A percentile compares a stretch with the other conserved stretches of the same genome.
phyloP scores from a whole-genome alignment of 2,329 filamentous ascomycete genomes.

The Fusarium siculi region DNA sequence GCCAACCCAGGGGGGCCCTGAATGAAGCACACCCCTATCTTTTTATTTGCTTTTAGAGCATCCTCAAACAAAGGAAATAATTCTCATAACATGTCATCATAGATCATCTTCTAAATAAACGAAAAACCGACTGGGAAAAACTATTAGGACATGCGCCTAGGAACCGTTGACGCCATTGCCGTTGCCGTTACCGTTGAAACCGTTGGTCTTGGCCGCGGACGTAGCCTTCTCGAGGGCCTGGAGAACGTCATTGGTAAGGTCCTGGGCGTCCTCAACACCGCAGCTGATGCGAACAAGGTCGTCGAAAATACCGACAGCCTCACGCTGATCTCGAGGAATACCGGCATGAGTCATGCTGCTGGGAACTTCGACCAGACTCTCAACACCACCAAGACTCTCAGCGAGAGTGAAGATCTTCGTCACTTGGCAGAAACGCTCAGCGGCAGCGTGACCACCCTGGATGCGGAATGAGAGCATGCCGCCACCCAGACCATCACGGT shows the following conservation, averaged over 20 bases:
- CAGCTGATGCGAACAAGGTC: slow-evolving; percentile 94
- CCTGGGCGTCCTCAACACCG: slow-evolving; percentile 89
- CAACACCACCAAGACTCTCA: slow-evolving; percentile 91
- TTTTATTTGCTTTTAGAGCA: slow-evolving; percentile 27
- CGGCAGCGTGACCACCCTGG: slow-evolving; percentile 83
- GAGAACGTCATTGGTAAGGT: slow-evolving; percentile 83
- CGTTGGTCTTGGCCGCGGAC: slow-evolving; percentile 46
- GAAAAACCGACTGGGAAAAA: slow-evolving; percentile 3
- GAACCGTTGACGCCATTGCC: slow-evolving; percentile 41
- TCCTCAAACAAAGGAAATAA: slow-evolving; percentile 21
- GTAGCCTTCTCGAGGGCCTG: slow-evolving; percentile 85
- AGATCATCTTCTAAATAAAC: slow-evolving; percentile 24
- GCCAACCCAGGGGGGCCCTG: slow-evolving; percentile 14
- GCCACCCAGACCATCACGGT: slow-evolving; percentile 92
- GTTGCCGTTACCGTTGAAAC: slow-evolving; percentile 37
- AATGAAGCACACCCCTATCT: slow-evolving; percentile 12
- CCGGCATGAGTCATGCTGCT: slow-evolving; percentile 97
- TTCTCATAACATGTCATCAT: slow-evolving; percentile 37
- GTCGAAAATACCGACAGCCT: slow-evolving; percentile 93
- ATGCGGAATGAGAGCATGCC: slow-evolving; percentile 99
- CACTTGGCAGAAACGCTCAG: slow-evolving; percentile 89
- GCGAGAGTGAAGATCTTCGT: slow-evolving; percentile 93
- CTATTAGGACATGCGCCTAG: slow-evolving; percentile 16
- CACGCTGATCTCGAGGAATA: slow-evolving; percentile 89
- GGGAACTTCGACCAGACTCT: slow-evolving; percentile 91